Conservation (phyloP, 2,329 filamentous ascomycete genomes). For the Fusarium humuli region DNA sequence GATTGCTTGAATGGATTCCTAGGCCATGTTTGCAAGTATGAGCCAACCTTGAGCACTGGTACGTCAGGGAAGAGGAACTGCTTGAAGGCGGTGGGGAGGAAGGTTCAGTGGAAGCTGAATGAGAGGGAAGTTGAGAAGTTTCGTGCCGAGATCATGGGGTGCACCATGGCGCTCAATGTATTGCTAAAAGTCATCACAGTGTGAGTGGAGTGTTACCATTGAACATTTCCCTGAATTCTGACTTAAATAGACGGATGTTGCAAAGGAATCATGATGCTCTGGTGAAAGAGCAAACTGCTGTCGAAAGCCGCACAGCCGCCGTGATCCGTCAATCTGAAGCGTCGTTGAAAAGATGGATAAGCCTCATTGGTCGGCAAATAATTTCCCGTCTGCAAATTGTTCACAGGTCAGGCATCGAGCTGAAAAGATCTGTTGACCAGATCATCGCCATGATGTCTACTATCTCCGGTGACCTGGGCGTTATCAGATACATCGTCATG, state of each 20-base stretch:
- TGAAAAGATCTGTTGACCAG: background rate
- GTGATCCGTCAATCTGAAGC: background rate
- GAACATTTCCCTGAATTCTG: background rate
- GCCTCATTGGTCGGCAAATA: background rate
- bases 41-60: background rate
- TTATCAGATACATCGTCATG: background rate
- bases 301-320: background rate
- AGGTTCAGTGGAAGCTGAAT: background rate
- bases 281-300: rapidly evolving
- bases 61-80: rapidly evolving
- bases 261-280: background rate
- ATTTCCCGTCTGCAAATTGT: background rate
- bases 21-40: background rate
- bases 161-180: background rate
- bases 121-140: background rate
- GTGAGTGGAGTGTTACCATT: background rate
- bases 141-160: background rate
- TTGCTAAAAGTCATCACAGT: background rate
- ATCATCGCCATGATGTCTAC: background rate
- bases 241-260: background rate
- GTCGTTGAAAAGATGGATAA: background rate
- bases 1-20: background rate
- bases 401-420: background rate
- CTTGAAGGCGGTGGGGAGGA: background rate
- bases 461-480: background rate